Conservation (phyloP, 1,139 yeast species). For the Debaryomyces nepalensis region DNA sequence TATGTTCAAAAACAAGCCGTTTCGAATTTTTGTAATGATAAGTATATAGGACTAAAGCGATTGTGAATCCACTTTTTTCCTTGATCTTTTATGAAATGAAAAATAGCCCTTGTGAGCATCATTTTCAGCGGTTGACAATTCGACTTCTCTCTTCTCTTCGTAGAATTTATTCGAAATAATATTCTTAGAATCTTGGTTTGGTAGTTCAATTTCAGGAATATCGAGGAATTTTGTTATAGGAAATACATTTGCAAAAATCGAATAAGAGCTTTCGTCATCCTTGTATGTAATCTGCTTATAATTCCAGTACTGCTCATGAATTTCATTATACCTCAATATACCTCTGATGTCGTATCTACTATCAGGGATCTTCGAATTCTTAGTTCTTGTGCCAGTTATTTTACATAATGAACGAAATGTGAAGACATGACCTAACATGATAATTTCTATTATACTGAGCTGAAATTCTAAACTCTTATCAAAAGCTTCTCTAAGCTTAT, state of each 20-base stretch:
- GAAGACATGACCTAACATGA: constrained; percentile 12
- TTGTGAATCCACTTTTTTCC: neutral
- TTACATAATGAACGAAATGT: constrained; percentile 14
- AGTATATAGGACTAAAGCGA: no score
- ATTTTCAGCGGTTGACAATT: neutral
- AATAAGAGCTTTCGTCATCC: constrained; percentile 3
- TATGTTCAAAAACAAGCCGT: constrained; percentile 4
- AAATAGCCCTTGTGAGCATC: constrained; percentile 3
- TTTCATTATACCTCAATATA: constrained; percentile 13
- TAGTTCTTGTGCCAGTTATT: constrained; percentile 14
- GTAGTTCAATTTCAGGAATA: neutral
- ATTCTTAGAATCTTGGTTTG: neutral
- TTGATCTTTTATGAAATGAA: constrained; percentile 7
- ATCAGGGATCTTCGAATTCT: neutral
- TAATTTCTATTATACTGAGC: constrained; percentile 15
- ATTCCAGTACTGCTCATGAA: constrained; percentile 20
- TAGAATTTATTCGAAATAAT: neutral
- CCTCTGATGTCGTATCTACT: constrained; percentile 11
- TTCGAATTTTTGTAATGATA: no score
- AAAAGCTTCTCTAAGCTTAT: constrained; percentile 9
- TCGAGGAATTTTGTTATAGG: constrained; percentile 13
- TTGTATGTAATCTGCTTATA: constrained; percentile 4
- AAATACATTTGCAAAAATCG: constrained; percentile 8
- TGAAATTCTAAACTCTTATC: constrained; percentile 1
- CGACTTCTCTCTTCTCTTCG: neutral